phyloP scores from a whole-genome alignment of 2,329 filamentous ascomycete species.

The Alternaria panax region DNA sequence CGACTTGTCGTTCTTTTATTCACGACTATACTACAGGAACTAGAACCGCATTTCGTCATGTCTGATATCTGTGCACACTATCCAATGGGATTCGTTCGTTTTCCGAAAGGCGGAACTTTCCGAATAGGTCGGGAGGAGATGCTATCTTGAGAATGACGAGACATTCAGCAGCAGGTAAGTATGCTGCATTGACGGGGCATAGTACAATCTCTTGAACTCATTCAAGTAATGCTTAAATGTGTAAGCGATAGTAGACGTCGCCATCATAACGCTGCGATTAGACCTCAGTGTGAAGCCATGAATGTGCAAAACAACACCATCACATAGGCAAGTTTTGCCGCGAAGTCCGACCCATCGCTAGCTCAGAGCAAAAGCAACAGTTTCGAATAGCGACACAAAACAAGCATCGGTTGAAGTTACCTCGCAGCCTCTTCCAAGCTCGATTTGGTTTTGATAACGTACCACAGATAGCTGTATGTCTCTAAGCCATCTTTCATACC shows the following conservation, averaged over 20 bases:
- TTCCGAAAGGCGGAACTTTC: neutral
- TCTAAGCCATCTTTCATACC: neutral
- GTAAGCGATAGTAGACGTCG: no score
- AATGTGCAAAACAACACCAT: neutral
- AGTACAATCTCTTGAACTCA: accelerated
- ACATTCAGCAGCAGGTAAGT: no score
- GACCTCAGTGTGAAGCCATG: neutral
- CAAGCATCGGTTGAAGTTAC: neutral
- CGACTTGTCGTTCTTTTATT: neutral
- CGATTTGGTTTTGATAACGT: neutral
- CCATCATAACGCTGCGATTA: neutral
- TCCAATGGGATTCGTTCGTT: neutral
- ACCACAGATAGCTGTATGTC: neutral
- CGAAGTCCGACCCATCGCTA: neutral
- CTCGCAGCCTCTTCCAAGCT: neutral
- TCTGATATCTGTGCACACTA: neutral
- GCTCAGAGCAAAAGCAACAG: neutral
- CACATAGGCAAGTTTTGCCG: neutral
- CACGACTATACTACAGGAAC: neutral
- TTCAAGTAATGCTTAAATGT: neutral
- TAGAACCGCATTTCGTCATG: neutral
- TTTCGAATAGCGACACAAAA: neutral
- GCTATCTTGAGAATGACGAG: neutral
- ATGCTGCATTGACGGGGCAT: neutral
- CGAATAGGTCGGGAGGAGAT: neutral